Conservation (phyloP, 73 alveolate species). For the Symbiodinium pilosum region DNA sequence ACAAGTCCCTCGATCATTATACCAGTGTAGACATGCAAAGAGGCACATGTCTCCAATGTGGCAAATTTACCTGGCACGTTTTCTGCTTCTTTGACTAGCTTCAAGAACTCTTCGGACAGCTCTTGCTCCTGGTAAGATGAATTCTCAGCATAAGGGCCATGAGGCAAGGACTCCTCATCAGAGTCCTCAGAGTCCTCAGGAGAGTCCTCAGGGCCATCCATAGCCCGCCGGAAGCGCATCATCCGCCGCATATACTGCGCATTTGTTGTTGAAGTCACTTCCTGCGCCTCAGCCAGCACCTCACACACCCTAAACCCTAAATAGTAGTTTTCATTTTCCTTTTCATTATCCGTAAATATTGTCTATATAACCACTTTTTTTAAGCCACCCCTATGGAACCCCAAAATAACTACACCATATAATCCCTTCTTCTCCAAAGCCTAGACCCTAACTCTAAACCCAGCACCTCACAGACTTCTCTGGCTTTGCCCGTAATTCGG, state of each 20-base stretch:
- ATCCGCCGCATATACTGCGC: slow-evolving; percentile 30
- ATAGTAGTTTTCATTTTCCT: too few relatives aligned
- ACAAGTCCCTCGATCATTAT: background rate
- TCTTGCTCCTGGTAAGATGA: background rate
- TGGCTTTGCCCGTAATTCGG: background rate
- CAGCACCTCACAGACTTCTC: background rate
- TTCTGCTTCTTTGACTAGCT: background rate
- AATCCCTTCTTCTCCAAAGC: too few relatives aligned
- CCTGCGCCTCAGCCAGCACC: slow-evolving; percentile 25
- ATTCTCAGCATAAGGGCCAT: background rate
- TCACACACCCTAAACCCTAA: too few relatives aligned
- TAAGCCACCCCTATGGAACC: too few relatives aligned
- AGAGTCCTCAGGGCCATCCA: background rate
- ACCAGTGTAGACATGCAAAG: slow-evolving; percentile 48
- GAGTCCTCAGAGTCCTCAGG: background rate
- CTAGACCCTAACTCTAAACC: too few relatives aligned
- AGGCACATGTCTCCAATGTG: slow-evolving; percentile 10
- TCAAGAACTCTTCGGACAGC: slow-evolving; percentile 17
- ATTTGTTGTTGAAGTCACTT: slow-evolving; percentile 26
- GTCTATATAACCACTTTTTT: too few relatives aligned
- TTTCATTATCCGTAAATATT: too few relatives aligned
- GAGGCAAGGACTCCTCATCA: background rate
- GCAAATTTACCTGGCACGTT: slow-evolving; percentile 26
- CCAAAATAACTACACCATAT: too few relatives aligned
- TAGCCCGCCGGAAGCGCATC: background rate